Percentiles rank a stretch among this genome's conserved stretches.
phyloP scores from a whole-genome alignment of 2,329 filamentous ascomycete species.

The Hawksworthiomyces lignivorus region DNA sequence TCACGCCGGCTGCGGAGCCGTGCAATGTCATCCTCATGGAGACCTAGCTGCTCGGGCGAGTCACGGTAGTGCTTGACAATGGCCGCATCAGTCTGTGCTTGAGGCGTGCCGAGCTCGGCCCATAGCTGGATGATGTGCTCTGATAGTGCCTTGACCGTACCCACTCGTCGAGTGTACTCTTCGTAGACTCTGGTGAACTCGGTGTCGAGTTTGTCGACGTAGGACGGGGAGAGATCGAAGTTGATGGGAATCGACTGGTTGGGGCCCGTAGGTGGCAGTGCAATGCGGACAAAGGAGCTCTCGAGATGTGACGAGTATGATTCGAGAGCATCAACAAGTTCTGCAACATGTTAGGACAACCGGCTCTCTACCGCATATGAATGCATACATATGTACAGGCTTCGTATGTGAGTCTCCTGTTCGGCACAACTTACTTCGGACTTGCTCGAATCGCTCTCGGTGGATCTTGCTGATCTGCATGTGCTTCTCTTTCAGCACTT shows the following conservation, averaged over 20 bases:
- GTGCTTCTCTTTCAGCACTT: constrained; percentile 79
- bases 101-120: constrained; percentile 90
- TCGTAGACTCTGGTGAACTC: constrained; percentile 96
- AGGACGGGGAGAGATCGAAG: constrained; percentile 88
- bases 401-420: background rate
- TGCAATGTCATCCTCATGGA: constrained; percentile 78
- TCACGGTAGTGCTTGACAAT: constrained; percentile 89
- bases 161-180: constrained; percentile 81
- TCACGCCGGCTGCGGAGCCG: constrained; percentile 68
- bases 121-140: constrained; percentile 90
- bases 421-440: constrained; percentile 63
- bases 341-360: constrained; percentile 39
- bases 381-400: too few relatives aligned
- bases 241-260: constrained; percentile 69
- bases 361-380: too few relatives aligned
- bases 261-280: constrained; percentile 72
- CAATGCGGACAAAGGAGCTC: constrained; percentile 74
- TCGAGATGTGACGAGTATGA: constrained; percentile 97
- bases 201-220: constrained; percentile 76
- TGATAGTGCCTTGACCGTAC: constrained; percentile 63
- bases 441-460: constrained; percentile 87
- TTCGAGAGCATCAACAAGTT: constrained; percentile 86
- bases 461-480: constrained; percentile 72
- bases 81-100: constrained; percentile 78
- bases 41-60: constrained; percentile 83